Percentiles rank a stretch among this genome's conserved stretches.
phyloP scores from a whole-genome alignment of 768 basidiomycete genomes.

The Exsudoporus frostii region DNA sequence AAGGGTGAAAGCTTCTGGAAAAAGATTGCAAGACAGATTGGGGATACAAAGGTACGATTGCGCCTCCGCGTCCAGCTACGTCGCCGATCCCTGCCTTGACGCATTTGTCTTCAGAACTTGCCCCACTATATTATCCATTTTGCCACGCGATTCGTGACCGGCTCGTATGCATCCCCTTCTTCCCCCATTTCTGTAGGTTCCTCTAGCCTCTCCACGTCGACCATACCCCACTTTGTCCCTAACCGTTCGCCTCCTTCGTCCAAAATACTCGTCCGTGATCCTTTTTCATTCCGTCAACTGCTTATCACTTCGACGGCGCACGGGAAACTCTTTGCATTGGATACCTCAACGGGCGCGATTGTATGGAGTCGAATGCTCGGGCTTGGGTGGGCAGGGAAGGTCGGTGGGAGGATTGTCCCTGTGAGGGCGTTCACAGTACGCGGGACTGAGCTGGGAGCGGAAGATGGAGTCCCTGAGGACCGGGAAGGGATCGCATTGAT shows the following conservation, averaged over 20 bases:
- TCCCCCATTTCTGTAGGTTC: conserved; percentile 28
- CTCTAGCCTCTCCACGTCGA: not conserved
- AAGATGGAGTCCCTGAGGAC: not conserved
- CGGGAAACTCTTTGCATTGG: conserved; percentile 80
- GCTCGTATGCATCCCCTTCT: conserved; percentile 54
- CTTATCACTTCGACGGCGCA: conserved; percentile 66
- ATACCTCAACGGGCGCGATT: conserved; percentile 71
- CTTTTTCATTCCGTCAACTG: conserved; percentile 85
- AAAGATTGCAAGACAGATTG: conserved; percentile 54
- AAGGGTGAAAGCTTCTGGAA: conserved; percentile 44
- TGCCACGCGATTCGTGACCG: conserved; percentile 65
- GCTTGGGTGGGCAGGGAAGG: conserved; percentile 58
- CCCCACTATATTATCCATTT: conserved; percentile 70
- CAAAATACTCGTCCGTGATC: conserved; percentile 55
- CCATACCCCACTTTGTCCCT: conserved; percentile 22
- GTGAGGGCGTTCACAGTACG: conserved; percentile 58
- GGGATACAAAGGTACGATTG: conserved; percentile 51
- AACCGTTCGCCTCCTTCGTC: conserved; percentile 29
- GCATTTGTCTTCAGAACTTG: conserved; percentile 47
- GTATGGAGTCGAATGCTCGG: conserved; percentile 82
- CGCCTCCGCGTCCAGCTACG: not conserved
- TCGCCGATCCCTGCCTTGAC: not conserved
- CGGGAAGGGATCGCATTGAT: conserved; percentile 58
- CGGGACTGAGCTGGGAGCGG: conserved; percentile 23
- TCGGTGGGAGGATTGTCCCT: conserved; percentile 56